These are phyloP conservation scores for Cephalotrichum gorgonifer DNA, from an alignment of 2,329 filamentous ascomycete species.

Conservation along the genomic window DNA sequence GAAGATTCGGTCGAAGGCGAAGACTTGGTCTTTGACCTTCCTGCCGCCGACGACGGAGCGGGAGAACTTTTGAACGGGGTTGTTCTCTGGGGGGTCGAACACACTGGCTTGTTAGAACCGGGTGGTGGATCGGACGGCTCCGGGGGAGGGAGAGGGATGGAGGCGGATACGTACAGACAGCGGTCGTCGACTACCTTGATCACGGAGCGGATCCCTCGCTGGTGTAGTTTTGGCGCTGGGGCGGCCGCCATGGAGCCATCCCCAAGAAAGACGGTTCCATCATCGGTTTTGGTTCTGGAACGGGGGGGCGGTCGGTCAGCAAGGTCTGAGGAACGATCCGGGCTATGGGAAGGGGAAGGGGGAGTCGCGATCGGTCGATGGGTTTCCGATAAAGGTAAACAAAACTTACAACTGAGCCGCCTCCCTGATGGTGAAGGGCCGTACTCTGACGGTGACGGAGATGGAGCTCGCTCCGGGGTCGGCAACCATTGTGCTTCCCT, in stretches of 20 bases:
- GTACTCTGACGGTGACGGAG: constrained; percentile 53
- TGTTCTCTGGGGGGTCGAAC: constrained; percentile 95
- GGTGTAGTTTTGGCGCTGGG: constrained; percentile 73
- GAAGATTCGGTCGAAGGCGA: constrained; percentile 93
- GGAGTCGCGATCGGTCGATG: no score
- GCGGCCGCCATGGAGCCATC: constrained; percentile 88
- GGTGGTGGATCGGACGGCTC: not conserved
- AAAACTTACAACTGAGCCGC: constrained; percentile 74
- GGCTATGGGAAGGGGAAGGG: no score
- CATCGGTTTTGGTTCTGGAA: constrained; percentile 56
- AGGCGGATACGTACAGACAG: constrained; percentile 64
- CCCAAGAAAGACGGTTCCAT: constrained; percentile 85
- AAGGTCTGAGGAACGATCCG: not conserved
- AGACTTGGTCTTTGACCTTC: constrained; percentile 93
- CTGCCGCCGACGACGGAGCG: constrained; percentile 80
- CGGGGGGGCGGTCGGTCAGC: not conserved
- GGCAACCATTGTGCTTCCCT: constrained; percentile 7
- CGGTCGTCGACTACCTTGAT: constrained; percentile 95
- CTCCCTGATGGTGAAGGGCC: constrained; percentile 76
- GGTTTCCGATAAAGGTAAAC: no score
- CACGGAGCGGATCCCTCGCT: constrained; percentile 80
- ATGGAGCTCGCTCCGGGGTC: constrained; percentile 47
- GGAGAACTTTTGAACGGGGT: constrained; percentile 78
- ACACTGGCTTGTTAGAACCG: constrained; percentile 46
- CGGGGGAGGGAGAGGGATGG: not conserved